Evolutionary conservation across 1,284 basidiomycete genomes (phyloP), one percentile per base, ranked within the genome.

Genomic region (Ceratobasidium sp.): DNA sequence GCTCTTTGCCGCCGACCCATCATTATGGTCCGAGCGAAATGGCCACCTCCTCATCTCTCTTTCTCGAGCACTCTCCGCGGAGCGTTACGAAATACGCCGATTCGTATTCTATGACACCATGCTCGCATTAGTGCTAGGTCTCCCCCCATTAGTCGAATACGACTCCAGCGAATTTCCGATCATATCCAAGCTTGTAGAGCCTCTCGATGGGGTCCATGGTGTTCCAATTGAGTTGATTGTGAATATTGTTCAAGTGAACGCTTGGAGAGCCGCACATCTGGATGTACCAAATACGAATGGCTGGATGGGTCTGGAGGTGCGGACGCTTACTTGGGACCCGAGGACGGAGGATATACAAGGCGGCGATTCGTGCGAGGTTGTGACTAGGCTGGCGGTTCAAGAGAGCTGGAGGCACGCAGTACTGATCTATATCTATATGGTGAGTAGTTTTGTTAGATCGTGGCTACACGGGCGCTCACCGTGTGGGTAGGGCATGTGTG

Each of bases 381-480:
- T 75, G 20, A 7, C 44, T 1, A 49, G 72, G 72, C 33, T 75
- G 60, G 72, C 60, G 10, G 42, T 75, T 3, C 72, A 75, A 39
- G 72, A 75, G 44, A 64, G 60, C 28, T 75, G 72, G 72, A 75
- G 72, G 60, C 72, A 75, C 55, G 39, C 72, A n/a, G 46, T 61
- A 28, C 33, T 75, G 18, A 63, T 75, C 53, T 75, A 75, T 75
- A 64, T 64, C 33, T 64, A 75, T 61, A 75, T 75, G 60, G 70
- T 72, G 28, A 20, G 72, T 49, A n/a, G n/a, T n/a, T n/a, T n/a
- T n/a, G n/a, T n/a, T n/a, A n/a, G n/a, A n/a, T n/a, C n/a, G n/a
- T n/a, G n/a, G n/a, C n/a, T n/a, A n/a, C n/a, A n/a, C n/a, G n/a
- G n/a, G n/a, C n/a, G n/a, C n/a, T n/a, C n/a, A n/a, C n/a, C n/a